Conservation (phyloP, 257 asterid genomes). For the Eucommia ulmoides region DNA sequence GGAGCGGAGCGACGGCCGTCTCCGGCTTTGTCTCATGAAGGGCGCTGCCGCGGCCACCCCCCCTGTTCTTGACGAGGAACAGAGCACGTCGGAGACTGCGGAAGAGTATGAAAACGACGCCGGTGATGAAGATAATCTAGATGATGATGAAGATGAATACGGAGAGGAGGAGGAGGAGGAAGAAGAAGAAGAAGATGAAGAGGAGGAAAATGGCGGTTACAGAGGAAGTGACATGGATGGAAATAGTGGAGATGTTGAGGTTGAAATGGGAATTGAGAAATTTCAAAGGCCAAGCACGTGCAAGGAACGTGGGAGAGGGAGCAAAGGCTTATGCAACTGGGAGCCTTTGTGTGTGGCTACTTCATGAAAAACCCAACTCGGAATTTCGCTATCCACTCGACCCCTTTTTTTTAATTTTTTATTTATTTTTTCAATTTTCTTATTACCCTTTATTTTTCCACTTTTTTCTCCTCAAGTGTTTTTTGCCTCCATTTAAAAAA, state of each 20-base stretch:
- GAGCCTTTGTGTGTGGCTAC: constrained; percentile 38
- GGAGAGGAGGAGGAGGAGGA: constrained; percentile 8
- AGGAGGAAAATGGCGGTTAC: constrained; percentile 7
- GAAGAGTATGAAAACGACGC: constrained; percentile 3
- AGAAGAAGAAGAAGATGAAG: constrained; percentile 17
- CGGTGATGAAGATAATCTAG: constrained; percentile 9
- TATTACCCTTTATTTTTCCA: not conserved
- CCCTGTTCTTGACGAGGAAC: too few relatives aligned
- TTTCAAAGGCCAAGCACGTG: constrained; percentile 40
- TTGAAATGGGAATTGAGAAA: constrained; percentile 41
- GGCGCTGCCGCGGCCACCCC: too few relatives aligned
- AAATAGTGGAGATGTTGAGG: constrained; percentile 20
- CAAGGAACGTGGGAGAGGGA: constrained; percentile 39
- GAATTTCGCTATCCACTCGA: not conserved
- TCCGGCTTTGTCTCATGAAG: constrained; percentile 30
- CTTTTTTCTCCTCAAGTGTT: not conserved
- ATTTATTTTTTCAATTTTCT: not conserved
- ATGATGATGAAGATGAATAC: constrained; percentile 13
- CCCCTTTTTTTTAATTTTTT: not conserved
- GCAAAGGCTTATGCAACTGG: constrained; percentile 43
- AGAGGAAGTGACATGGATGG: constrained; percentile 13
- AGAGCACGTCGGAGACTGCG: too few relatives aligned
- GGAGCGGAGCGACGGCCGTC: constrained; percentile 71
- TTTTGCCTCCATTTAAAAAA: too few relatives aligned
- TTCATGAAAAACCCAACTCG: not conserved